Conservation (phyloP, 176 grass and related monocot species). For the Oryza nivara region DNA sequence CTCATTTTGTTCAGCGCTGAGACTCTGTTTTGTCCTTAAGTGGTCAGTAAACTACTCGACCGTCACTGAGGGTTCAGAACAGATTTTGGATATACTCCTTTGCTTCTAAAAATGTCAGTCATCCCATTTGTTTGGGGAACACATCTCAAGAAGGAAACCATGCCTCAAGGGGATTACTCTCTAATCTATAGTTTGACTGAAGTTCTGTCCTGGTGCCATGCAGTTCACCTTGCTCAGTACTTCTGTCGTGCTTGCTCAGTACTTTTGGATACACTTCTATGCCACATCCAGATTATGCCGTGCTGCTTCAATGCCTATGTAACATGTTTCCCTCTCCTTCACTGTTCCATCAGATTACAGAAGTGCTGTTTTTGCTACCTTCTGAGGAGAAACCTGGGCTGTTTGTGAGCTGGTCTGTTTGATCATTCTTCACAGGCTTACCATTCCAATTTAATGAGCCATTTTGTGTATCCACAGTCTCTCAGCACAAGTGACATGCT, state of each 20-base stretch:
- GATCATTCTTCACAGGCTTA: slow-evolving; percentile 51
- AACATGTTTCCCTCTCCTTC: slow-evolving; percentile 32
- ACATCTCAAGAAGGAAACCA: no score
- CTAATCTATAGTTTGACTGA: no score
- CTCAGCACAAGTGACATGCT: slow-evolving; percentile 67
- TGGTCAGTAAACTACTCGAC: slow-evolving; percentile 34
- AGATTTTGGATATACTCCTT: slow-evolving; percentile 73
- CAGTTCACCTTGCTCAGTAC: no score
- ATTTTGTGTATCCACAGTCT: slow-evolving; percentile 48
- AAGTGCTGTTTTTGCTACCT: slow-evolving; percentile 41
- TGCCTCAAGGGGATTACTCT: no score
- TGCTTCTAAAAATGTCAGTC: slow-evolving; percentile 45
- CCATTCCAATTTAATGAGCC: slow-evolving; percentile 49
- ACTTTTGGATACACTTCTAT: no score
- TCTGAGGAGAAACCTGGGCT: slow-evolving; percentile 30
- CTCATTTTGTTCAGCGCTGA: slow-evolving; percentile 38
- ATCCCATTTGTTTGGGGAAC: no score
- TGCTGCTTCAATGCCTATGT: slow-evolving; percentile 46
- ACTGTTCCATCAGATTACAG: slow-evolving; percentile 41
- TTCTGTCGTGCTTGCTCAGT: no score
- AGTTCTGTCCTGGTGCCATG: no score
- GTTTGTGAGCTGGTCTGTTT: slow-evolving; percentile 32
- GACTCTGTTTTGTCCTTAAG: slow-evolving; percentile 48
- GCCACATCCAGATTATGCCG: slow-evolving; percentile 42
- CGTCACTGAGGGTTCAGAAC: slow-evolving; percentile 60